A percentile compares a stretch with the other conserved stretches of the same genome.
phyloP scores from a whole-genome alignment of 2,329 filamentous ascomycete genomes.

The Chaetothyriales sp. region DNA sequence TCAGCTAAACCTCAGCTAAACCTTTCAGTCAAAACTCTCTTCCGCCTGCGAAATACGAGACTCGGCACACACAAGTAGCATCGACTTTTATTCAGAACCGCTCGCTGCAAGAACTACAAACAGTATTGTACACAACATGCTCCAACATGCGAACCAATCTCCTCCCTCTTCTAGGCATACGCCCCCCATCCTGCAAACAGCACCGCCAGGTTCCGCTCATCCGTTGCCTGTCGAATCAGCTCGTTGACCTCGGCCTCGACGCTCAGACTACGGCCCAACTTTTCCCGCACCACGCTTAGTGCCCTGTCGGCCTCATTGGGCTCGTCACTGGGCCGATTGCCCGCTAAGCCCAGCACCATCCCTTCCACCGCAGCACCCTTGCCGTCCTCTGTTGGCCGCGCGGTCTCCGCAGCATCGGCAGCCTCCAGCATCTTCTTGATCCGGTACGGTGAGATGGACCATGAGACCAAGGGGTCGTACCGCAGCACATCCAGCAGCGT shows the following conservation, averaged over 20 bases:
- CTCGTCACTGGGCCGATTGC: constrained; percentile 35
- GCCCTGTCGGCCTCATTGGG: constrained; percentile 78
- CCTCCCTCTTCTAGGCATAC: constrained; percentile 24
- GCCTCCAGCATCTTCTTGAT: constrained; percentile 51
- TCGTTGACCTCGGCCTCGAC: constrained; percentile 94
- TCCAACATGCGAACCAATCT: neutral
- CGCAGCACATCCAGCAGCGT: constrained; percentile 92
- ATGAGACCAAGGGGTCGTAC: constrained; percentile 94
- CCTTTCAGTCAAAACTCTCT: no score
- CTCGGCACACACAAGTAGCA: no score
- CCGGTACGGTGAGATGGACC: constrained; percentile 65
- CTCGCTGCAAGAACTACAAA: no score
- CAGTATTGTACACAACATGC: no score
- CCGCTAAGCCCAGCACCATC: constrained; percentile 19
- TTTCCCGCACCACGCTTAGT: constrained; percentile 86
- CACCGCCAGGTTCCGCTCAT: constrained; percentile 81
- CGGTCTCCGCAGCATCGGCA: constrained; percentile 28
- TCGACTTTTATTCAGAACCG: no score
- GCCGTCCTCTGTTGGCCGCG: neutral
- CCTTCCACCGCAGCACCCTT: constrained; percentile 13
- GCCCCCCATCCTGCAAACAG: constrained; percentile 58
- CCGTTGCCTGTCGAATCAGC: constrained; percentile 85
- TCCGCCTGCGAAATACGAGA: no score
- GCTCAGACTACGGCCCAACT: constrained; percentile 83
- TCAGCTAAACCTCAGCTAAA: no score